Conservation (phyloP, 2,329 filamentous ascomycete genomes). For the Epichloe hybrida region DNA sequence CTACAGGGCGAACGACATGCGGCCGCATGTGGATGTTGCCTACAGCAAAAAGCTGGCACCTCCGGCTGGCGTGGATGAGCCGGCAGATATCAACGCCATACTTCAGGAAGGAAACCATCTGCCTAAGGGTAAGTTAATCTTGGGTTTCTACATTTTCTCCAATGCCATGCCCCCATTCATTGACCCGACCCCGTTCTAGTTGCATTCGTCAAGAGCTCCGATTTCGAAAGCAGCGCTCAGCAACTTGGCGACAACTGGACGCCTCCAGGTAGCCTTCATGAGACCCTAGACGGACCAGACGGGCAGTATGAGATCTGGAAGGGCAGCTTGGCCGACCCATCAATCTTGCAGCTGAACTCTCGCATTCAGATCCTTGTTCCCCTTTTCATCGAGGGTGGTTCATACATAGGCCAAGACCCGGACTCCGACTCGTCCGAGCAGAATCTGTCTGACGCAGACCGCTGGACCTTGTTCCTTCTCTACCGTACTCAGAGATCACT, state of each 20-base stretch:
- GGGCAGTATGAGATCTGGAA: constrained; percentile 75
- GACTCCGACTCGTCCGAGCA: constrained; percentile 44
- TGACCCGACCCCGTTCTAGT: constrained; percentile 28
- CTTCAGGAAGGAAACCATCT: constrained; percentile 53
- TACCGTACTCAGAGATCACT: constrained; percentile 48
- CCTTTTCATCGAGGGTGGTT: constrained; percentile 89
- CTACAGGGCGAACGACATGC: constrained; percentile 57
- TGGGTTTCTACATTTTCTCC: constrained; percentile 3
- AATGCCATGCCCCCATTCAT: background rate
- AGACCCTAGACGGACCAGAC: constrained; percentile 46
- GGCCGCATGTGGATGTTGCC: constrained; percentile 58
- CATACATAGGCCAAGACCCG: constrained; percentile 42
- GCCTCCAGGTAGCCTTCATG: constrained; percentile 63
- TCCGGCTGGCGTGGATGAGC: constrained; percentile 48
- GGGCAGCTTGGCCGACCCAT: constrained; percentile 56
- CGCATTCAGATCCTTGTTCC: constrained; percentile 75
- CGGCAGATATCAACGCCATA: constrained; percentile 53
- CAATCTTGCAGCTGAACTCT: constrained; percentile 57
- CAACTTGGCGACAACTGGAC: constrained; percentile 34
- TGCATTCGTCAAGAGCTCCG: constrained; percentile 48
- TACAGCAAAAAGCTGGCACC: constrained; percentile 63
- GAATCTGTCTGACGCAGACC: constrained; percentile 58
- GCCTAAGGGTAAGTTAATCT: constrained; percentile 39
- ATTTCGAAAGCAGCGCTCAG: constrained; percentile 48
- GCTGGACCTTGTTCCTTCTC: constrained; percentile 88